Base-by-base conservation (phyloP, 163 green algal genomes). In the Prototheca wickerhamii region DNA sequence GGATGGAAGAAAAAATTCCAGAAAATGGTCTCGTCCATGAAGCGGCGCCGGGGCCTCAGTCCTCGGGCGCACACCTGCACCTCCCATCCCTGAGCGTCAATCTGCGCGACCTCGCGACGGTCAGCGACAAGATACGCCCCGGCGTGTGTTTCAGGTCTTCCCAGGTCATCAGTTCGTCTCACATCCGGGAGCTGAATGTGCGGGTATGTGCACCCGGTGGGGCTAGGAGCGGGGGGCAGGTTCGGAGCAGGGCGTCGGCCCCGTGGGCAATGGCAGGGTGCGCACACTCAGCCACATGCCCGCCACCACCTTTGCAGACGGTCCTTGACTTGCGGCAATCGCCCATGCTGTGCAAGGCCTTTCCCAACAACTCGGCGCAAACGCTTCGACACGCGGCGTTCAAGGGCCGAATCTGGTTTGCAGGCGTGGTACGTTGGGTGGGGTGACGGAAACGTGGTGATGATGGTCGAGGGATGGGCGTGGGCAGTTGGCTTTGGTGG, bases 281-380 rank as follows among this genome's bases (percentile, higher is more conserved):
- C n/a, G n/a, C n/a, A n/a, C n/a, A n/a, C n/a, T n/a, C n/a, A 25
- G 20, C 12, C 46, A 54, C 0, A 1, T 64, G 26, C 43, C n/a
- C 20, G 5, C 58, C 34, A 30, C 12, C 46, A 32, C 12, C 25
- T 63, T n/a, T n/a, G 5, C 30, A 60, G 3, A 69, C 70, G 0
- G 64, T 78, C 18, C 31, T 80, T 8, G 73, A 80, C 58, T 64
- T 80, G 42, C 62, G 73, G 2, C 29, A 69, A 51, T 34, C 64
- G 28, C 61, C 67, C 3, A 53, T 68, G 25, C 44, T 49, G 8
- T 78, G 71, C 65, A 73, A 66, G 63, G 60, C 60, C 8, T 4
- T 58, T 18, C 20, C 20, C 17, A 25, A 30, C 29, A 71, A 71
- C 68, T 8, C 65, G 53, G 23, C 28, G 25, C 60, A 61, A n/a